These are phyloP conservation scores for Cinnamomum micranthum DNA, from an alignment of 164 flowering plant genomes.

Conservation along the genomic window DNA sequence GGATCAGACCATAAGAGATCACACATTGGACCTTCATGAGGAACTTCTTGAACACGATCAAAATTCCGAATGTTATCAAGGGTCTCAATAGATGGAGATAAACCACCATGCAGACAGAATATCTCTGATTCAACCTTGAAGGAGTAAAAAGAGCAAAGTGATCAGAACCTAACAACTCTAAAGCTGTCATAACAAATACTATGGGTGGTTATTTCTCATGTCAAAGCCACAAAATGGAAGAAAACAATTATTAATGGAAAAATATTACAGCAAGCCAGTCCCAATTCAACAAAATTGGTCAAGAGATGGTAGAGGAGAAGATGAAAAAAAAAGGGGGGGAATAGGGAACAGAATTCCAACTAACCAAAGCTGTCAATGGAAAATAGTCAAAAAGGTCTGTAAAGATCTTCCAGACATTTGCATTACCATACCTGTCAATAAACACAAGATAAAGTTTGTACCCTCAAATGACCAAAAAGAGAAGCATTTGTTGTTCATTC, in stretches of 20 bases:
- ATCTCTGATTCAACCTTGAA: conserved; percentile 92
- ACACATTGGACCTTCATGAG: conserved; percentile 97
- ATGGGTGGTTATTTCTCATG: no score
- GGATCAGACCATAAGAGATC: conserved; percentile 98
- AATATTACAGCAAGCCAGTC: neutral
- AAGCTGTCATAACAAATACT: no score
- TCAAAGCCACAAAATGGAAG: neutral
- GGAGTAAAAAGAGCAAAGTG: neutral
- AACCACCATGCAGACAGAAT: conserved; percentile 93
- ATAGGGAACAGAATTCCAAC: conserved; percentile 18
- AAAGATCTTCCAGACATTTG: conserved; percentile 89
- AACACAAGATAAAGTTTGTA: neutral
- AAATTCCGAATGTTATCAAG: conserved; percentile 87
- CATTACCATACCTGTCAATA: conserved; percentile 87
- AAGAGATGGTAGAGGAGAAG: neutral
- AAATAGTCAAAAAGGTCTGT: conserved; percentile 92
- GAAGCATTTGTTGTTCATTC: no score
- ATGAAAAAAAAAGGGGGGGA: neutral
- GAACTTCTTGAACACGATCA: conserved; percentile 98
- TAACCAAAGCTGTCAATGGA: conserved; percentile 91
- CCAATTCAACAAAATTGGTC: neutral
- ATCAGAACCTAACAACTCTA: neutral
- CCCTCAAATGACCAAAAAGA: neutral
- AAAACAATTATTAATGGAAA: no score
- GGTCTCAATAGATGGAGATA: conserved; percentile 93